Evolutionary conservation across 495 filamentous ascomycete genomes (phyloP).

Genomic region (Endocarpon pusillum): DNA sequence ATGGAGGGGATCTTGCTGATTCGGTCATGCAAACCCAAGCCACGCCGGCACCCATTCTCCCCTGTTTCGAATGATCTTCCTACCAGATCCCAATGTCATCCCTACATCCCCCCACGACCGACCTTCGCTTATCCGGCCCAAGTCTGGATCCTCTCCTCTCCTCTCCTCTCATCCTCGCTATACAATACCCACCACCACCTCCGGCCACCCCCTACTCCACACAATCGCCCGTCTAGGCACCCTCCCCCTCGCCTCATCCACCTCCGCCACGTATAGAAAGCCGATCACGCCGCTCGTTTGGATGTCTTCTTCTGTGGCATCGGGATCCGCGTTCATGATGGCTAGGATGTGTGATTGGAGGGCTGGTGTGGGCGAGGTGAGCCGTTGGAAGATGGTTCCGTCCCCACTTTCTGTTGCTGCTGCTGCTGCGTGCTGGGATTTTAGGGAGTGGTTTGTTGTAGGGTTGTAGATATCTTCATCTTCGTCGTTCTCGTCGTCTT

Average conservation of each 20-base stretch:
- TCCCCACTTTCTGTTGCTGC: conserved; percentile 11
- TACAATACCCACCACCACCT: conserved; percentile 31
- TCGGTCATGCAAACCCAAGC: no score
- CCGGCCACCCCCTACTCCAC: conserved; percentile 37
- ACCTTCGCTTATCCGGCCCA: not conserved
- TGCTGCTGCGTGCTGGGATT: not conserved
- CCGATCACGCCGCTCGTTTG: conserved; percentile 78
- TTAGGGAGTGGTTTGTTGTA: conserved; percentile 3
- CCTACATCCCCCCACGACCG: not conserved
- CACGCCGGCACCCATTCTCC: no score
- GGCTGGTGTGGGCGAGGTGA: conserved; percentile 18
- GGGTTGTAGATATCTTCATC: conserved; percentile 5
- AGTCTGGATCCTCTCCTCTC: not conserved
- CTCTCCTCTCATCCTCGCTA: not conserved
- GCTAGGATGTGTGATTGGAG: conserved; percentile 53
- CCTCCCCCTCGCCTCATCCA: conserved; percentile 71
- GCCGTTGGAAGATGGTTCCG: conserved; percentile 23
- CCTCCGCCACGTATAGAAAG: conserved; percentile 78
- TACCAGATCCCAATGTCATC: not conserved
- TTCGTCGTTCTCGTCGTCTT: conserved; percentile 15
- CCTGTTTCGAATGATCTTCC: no score
- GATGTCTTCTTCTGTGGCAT: conserved; percentile 51
- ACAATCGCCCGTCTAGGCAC: conserved; percentile 64
- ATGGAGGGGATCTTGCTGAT: no score
- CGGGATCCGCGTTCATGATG: conserved; percentile 52